A percentile compares a stretch with the other conserved stretches of the same genome.
phyloP scores from a whole-genome alignment of 805 yeast species.

The Candida loeiensis region DNA sequence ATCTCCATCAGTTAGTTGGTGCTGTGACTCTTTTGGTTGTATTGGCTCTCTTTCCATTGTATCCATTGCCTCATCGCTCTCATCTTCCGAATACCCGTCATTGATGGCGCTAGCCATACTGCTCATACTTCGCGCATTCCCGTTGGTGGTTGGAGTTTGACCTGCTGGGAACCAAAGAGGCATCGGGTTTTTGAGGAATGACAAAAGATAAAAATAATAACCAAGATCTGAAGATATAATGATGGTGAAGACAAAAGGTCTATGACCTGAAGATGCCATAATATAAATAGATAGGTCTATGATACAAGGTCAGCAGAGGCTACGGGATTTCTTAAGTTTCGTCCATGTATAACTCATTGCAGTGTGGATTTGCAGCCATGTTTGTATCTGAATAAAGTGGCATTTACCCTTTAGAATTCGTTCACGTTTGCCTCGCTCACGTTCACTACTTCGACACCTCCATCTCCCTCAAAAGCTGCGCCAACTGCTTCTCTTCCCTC shows the following conservation, averaged over 20 bases:
- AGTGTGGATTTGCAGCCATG: too few species aligned
- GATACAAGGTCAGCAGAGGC: too few species aligned
- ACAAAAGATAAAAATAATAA: too few species aligned
- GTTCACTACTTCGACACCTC: not conserved
- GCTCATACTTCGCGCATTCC: conserved; percentile 6
- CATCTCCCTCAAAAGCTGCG: conserved; percentile 17
- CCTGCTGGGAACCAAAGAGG: conserved; percentile 3
- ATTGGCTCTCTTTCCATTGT: conserved; percentile 44
- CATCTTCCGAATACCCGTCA: conserved; percentile 8
- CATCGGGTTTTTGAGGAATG: not conserved
- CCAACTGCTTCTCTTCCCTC: conserved; percentile 20
- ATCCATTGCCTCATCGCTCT: conserved; percentile 16
- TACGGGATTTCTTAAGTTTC: too few species aligned
- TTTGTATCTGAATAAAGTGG: too few species aligned
- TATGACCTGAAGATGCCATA: too few species aligned
- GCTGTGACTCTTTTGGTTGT: not conserved
- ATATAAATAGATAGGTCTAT: too few species aligned
- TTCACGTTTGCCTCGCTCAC: not conserved
- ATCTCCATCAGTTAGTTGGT: not conserved
- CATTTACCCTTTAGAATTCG: too few species aligned
- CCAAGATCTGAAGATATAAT: too few species aligned
- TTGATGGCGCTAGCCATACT: conserved; percentile 5
- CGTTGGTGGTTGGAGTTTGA: not conserved
- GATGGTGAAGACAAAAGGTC: too few species aligned
- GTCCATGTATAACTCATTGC: too few species aligned